Evolutionary conservation across 1,284 basidiomycete species (phyloP), one percentile per base, ranked within the genome.

Genomic region (Rhodofomes roseus): DNA sequence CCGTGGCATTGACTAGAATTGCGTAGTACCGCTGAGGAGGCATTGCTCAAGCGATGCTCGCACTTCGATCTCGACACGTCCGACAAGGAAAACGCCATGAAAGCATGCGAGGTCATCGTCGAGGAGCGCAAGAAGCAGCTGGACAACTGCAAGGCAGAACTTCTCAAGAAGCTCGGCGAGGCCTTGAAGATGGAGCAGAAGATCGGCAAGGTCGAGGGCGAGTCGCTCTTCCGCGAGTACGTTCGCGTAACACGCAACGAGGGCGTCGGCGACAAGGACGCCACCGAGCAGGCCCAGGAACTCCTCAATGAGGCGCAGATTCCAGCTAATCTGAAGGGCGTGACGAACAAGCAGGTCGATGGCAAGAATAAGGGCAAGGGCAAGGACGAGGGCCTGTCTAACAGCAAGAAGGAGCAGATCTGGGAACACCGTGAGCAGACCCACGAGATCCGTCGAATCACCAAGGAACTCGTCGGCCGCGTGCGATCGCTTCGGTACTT

Each of bases 71-170:
- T 96, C 41, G 92, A 96, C 59, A 82, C 86, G 22, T 85, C 82
- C 22, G 78, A 83, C 56, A 85, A 66, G 65, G 86, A 89, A 62
- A 91, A 92, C 62, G 88, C 93, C 1, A 90, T 92, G 83, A 93
- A 92, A 70, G 93, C 93, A 4, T 98, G 95, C 73, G 92, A 96
- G 66, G 86, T 93, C 67, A 96, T 98, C 65, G 89, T 96, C 55
- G 74, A 84, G 59, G 92, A 94, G 65, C 90, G 95, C 53, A 82
- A 82, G 56, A 81, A 80, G 59, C 95, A 97, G 70, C 79, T 94
- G 43, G 82, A 89, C 22, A 86, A 89, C 50, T 96, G 94, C 73
- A 89, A 87, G 67, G 74, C 77, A 2, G 92, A 96, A 59, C 79
- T 97, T 22, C 77, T 85, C 54, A 73, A 78, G 54, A 85, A 87